phyloP scores from a whole-genome alignment of 768 basidiomycete genomes.

The Kwoniella dejecticola region DNA sequence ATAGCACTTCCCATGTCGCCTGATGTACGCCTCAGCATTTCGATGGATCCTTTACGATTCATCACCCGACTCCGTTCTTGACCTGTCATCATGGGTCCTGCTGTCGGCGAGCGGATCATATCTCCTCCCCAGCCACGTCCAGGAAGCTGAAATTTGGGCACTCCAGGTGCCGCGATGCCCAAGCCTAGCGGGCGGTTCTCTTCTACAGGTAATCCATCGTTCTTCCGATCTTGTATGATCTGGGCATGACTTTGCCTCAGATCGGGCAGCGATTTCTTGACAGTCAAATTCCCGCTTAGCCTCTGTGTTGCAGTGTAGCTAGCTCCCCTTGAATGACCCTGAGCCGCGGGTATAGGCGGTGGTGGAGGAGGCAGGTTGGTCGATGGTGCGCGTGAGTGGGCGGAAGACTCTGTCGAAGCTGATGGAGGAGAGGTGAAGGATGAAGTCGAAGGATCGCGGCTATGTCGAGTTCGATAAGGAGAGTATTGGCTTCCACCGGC shows the following conservation, averaged over 20 bases:
- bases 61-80: conserved; percentile 12
- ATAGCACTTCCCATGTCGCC: conserved; percentile 20
- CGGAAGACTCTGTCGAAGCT: conserved; percentile 34
- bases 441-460: conserved; percentile 26
- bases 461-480: conserved; percentile 14
- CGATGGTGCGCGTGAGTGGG: conserved; percentile 63
- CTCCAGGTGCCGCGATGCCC: conserved; percentile 33
- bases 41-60: conserved; percentile 34
- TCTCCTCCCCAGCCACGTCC: conserved; percentile 17
- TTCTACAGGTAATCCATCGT: conserved; percentile 23
- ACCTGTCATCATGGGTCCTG: conserved; percentile 7
- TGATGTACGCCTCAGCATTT: conserved; percentile 34
- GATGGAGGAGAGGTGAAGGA: conserved; percentile 34
- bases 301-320: conserved; percentile 50
- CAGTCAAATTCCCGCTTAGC: conserved; percentile 41
- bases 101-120: conserved; percentile 18
- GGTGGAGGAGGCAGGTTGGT: conserved; percentile 57
- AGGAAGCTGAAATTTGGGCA: conserved; percentile 21
- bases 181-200: conserved; percentile 33
- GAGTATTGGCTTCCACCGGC: conserved; percentile 7
- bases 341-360: conserved; percentile 11
- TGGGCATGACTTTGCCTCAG: conserved; percentile 62
- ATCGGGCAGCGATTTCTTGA: conserved; percentile 87
- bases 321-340: conserved; percentile 45
- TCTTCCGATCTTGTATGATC: conserved; percentile 55